Evolutionary conservation across 768 basidiomycete genomes (phyloP), one percentile per base, ranked within the genome.

Genomic region (Boletales sp.): DNA sequence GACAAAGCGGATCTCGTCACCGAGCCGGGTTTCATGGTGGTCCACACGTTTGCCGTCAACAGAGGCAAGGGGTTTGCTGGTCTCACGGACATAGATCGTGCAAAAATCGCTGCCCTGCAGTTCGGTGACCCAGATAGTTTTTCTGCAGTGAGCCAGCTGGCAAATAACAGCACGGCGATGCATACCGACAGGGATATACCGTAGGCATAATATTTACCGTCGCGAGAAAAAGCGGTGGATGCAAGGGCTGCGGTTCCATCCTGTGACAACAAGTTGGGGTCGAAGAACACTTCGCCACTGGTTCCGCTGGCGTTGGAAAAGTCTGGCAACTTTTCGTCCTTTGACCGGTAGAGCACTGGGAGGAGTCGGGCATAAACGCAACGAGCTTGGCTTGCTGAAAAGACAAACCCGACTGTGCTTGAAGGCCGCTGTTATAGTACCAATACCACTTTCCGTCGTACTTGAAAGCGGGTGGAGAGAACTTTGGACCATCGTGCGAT

Each of bases 381-480:
- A 32, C 18, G 42, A 9, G 2, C 9, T 40, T 24, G 7, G n/a
- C 4, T n/a, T 1, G 9, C 15, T 5, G 17, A 44, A 47, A 30
- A 19, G 40, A 58, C 64, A 35, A 21, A 71, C 69, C 70, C 45
- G 79, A 72, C 61, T 90, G 88, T 2, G 84, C 74, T 54, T 89
- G 83, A 24, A 91, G 75, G 29, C 89, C 90, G 45, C 79, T 82
- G 68, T 92, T 90, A 60, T 84, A 79, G 59, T 77, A 79, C 86
- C 88, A 89, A 59, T 92, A 93, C 84, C 87, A 92, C 43, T 77
- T 78, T 14, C 75, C 78, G 57, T 90, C 87, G 13, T 82, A 72
- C 52, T 80, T 78, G 45, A 86, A 64, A 8, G 62, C 55, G 0
- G 89, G 90, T 0, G 81, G 70, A 18, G 78, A 80, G 63, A 87